phyloP scores from a whole-genome alignment of 1,139 yeast genomes.

The Suhomyces maxii region DNA sequence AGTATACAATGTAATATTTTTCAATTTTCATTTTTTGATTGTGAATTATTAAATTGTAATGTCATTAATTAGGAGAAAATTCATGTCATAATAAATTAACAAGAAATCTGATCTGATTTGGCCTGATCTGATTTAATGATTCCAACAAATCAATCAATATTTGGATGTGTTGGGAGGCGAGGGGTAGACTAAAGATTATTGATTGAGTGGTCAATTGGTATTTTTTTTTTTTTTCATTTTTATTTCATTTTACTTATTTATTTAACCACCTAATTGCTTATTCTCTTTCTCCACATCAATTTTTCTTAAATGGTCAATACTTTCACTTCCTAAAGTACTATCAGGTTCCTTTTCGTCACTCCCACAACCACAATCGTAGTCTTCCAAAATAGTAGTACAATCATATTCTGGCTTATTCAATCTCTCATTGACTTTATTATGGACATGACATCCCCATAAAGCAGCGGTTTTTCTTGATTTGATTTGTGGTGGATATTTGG shows the following conservation, averaged over 20 bases:
- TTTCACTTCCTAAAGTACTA: slow-evolving; percentile 37
- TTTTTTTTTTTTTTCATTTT: neutral
- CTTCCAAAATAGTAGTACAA: slow-evolving; percentile 79
- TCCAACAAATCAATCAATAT: too few species aligned
- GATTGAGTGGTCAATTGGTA: too few species aligned
- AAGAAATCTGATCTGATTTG: neutral
- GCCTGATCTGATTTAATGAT: too few species aligned
- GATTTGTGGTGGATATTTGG: slow-evolving; percentile 82
- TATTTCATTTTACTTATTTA: neutral
- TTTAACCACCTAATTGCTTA: slow-evolving; percentile 38
- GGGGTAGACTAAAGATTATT: too few species aligned
- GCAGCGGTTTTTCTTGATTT: slow-evolving; percentile 79
- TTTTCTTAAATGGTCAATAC: slow-evolving; percentile 37
- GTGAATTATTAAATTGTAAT: neutral
- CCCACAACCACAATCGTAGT: slow-evolving; percentile 96
- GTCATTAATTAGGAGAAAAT: too few species aligned
- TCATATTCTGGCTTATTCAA: slow-evolving; percentile 74
- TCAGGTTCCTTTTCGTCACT: slow-evolving; percentile 56
- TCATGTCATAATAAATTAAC: neutral
- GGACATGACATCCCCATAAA: slow-evolving; percentile 96
- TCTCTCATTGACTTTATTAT: slow-evolving; percentile 77
- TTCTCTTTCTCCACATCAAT: slow-evolving; percentile 40
- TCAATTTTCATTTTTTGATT: neutral
- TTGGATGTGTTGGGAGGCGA: too few species aligned
- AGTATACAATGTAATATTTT: neutral